A percentile compares a stretch with the other conserved stretches of the same genome.
Evolutionary conservation across 1,139 yeast genomes (phyloP).

Genomic region (Debaryomycetaceae sp.): DNA sequence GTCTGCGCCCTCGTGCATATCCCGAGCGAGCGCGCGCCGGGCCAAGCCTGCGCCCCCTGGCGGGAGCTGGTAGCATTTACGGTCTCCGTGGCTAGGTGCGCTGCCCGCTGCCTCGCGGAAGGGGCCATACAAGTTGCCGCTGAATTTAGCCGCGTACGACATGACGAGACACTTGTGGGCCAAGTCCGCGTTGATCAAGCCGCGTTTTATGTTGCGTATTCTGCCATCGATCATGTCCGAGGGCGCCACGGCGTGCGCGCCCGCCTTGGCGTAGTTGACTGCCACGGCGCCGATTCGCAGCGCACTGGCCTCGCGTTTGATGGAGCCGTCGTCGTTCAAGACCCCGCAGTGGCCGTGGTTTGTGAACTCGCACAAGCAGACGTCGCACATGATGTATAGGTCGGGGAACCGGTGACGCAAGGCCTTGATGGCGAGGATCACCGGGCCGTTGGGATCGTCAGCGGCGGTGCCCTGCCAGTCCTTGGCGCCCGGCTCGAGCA

Average conservation of each 20-base stretch:
- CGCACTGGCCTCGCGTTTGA: conserved; percentile 67
- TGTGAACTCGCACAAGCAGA: conserved; percentile 94
- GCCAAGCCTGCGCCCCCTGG: conserved; percentile 91
- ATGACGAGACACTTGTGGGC: conserved; percentile 85
- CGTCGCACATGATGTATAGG: conserved; percentile 84
- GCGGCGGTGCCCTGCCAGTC: conserved; percentile 84
- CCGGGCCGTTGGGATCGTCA: conserved; percentile 96
- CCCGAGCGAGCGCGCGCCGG: conserved; percentile 79
- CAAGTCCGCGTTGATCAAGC: conserved; percentile 69
- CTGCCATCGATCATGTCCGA: conserved; percentile 98
- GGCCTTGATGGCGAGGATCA: conserved; percentile 63
- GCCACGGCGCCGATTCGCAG: conserved; percentile 89
- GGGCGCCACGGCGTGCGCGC: conserved; percentile 94
- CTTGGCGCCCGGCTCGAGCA: conserved; percentile 60
- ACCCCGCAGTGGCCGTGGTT: conserved; percentile 96
- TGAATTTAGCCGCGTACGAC: conserved; percentile 91
- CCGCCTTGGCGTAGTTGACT: conserved; percentile 89
- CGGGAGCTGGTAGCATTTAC: conserved; percentile 90
- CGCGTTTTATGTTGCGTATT: conserved; percentile 75
- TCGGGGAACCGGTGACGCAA: conserved; percentile 63
- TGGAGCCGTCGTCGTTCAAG: conserved; percentile 72
- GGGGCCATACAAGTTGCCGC: conserved; percentile 91
- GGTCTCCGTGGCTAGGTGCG: conserved; percentile 80
- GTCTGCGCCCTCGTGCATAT: conserved; percentile 88
- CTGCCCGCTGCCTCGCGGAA: conserved; percentile 97